Evolutionary conservation across 2,329 filamentous ascomycete species (phyloP), one percentile per base, ranked within the genome.

Genomic region (Microascus cirrosus): DNA sequence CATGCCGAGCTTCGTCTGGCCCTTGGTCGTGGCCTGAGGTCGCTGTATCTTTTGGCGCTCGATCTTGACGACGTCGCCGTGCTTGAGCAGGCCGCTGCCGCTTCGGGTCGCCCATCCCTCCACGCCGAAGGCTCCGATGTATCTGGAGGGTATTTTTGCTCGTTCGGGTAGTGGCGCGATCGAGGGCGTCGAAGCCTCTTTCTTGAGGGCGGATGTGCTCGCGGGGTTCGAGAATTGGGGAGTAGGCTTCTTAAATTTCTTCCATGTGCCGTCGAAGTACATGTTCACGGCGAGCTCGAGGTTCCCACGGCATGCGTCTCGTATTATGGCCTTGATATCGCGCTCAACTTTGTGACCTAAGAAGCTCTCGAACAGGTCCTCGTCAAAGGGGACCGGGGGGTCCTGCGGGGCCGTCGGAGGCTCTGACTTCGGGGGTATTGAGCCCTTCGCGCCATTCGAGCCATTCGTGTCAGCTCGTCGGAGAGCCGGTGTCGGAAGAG

Each of bases 41-140:
- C 80, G 78, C 61, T 87, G 85, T 28, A 87, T 84, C 69, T 87
- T 92, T 60, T 90, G 85, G 51, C 94, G 85, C 71, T 97, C 93
- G 52, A 99, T 95, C 55, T 80, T 85, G 59, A 99, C 84, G n/a
- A 73, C 65, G 62, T 97, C 93, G 18, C 89, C 90, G 65, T 95
- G 88, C 62, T 84, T 87, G 28, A 99, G 68, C 6, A 96, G 68
- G 42, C 82, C 83, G 2, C 73, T 74, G 0, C 93, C 93, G 69
- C 90, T 96, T 64, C 86, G 84, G 3, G 93, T 97, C 6, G 90
- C 86, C 94, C 94, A 99, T 4, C 86, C 94, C 57, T 87, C 90
- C 4, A 89, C 91, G 10, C 94, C 94, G 70, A 97, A 94, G 0
- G 91, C 90, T 20, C 94, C 94, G 60, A 97, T 82, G 65, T 97